phyloP scores from a whole-genome alignment of 306 rosid genomes.

The Hippophae gyantsensis region DNA sequence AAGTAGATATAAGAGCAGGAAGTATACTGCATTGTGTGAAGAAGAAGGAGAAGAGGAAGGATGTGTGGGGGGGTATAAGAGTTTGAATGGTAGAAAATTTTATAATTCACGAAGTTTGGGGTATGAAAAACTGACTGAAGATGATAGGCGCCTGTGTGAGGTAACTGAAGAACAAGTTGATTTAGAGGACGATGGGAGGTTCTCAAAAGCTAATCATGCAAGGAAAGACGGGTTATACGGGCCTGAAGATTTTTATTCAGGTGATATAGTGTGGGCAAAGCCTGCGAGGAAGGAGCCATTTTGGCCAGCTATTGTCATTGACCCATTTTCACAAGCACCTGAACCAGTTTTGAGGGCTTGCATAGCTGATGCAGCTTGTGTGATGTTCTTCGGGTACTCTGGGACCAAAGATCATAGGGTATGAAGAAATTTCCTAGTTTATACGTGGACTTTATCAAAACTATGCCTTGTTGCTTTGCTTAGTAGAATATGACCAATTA shows the following conservation, averaged over 20 bases:
- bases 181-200: slow-evolving; percentile 21
- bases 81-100: slow-evolving; percentile 36
- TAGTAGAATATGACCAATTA: slow-evolving; percentile 21
- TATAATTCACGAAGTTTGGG: slow-evolving; percentile 32
- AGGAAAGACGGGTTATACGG: slow-evolving; percentile 58
- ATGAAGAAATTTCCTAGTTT: slow-evolving; percentile 18
- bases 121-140: slow-evolving; percentile 32
- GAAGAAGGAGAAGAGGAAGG: slow-evolving; percentile 30
- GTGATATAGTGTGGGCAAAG: slow-evolving; percentile 97
- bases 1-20: slow-evolving; percentile 29
- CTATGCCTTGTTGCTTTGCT: slow-evolving; percentile 9
- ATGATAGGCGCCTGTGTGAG: slow-evolving; percentile 33
- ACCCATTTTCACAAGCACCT: slow-evolving; percentile 89
- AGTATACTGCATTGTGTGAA: slow-evolving; percentile 45
- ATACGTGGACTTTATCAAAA: slow-evolving; percentile 15
- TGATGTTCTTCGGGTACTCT: slow-evolving; percentile 91
- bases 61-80: slow-evolving; percentile 21
- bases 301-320: slow-evolving; percentile 99
- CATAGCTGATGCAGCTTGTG: slow-evolving; percentile 86
- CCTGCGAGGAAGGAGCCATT: slow-evolving; percentile 88
- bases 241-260: slow-evolving; percentile 87
- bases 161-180: slow-evolving; percentile 37
- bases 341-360: slow-evolving; percentile 89
- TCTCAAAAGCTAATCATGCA: slow-evolving; percentile 20
- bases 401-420: slow-evolving; percentile 82